phyloP scores from a whole-genome alignment of 2,329 filamentous ascomycete species.

The Myriosclerotinia scirpicola region DNA sequence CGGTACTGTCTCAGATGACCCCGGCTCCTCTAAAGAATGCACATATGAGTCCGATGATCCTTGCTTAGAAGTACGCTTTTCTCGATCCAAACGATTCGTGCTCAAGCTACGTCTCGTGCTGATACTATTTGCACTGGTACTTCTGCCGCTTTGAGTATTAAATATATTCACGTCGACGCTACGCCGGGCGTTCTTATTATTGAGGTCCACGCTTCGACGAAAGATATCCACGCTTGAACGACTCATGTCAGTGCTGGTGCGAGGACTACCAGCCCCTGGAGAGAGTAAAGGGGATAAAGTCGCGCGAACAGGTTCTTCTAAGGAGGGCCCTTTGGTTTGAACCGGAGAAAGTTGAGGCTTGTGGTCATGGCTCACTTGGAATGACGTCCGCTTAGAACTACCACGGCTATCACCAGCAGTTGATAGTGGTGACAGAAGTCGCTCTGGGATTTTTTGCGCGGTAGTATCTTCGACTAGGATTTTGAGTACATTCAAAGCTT shows the following conservation, averaged over 20 bases:
- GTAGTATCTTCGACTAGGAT: constrained; percentile 41
- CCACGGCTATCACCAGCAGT: constrained; percentile 29
- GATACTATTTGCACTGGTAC: constrained; percentile 53
- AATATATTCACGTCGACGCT: constrained; percentile 54
- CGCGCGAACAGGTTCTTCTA: constrained; percentile 60
- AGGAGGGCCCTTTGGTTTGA: constrained; percentile 34
- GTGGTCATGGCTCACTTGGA: constrained; percentile 29
- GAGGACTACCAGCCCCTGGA: constrained; percentile 49
- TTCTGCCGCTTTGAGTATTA: constrained; percentile 52
- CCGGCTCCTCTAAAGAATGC: constrained; percentile 71
- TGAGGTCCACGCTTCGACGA: constrained; percentile 52
- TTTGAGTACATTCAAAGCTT: constrained; percentile 75
- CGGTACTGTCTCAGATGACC: constrained; percentile 67
- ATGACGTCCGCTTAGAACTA: constrained; percentile 34
- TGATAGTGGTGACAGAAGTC: constrained; percentile 32
- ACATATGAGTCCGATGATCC: constrained; percentile 74
- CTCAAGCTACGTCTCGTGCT: constrained; percentile 52
- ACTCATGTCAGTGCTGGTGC: constrained; percentile 54
- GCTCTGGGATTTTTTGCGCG: constrained; percentile 40
- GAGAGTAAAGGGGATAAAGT: constrained; percentile 55
- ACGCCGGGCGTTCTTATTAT: constrained; percentile 41
- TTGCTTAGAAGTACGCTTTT: constrained; percentile 52
- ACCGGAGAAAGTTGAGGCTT: constrained; percentile 29
- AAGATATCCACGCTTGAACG: constrained; percentile 56
- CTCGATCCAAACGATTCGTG: constrained; percentile 51